Conservation (phyloP, 148 eudicot genomes). For the Rhododendron ferrugineum region DNA sequence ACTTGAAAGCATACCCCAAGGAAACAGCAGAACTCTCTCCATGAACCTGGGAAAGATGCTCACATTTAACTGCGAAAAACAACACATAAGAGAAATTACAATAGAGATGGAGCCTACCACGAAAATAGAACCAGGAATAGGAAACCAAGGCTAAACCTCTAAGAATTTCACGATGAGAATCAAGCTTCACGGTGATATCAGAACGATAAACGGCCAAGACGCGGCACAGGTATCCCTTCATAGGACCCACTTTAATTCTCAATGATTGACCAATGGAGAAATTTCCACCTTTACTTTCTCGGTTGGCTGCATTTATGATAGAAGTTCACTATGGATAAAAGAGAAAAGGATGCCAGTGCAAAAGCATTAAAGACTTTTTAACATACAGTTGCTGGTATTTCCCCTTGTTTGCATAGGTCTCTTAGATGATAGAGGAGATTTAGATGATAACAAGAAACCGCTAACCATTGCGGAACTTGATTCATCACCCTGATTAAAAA, state of each 20-base stretch:
- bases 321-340: neutral
- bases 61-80: slow-evolving; percentile 61
- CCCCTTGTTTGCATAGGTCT: slow-evolving; percentile 56
- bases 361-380: slow-evolving; percentile 4
- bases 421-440: slow-evolving; percentile 63
- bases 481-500: slow-evolving; percentile 42
- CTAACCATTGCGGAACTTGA: slow-evolving; percentile 49
- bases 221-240: slow-evolving; percentile 91
- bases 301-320: slow-evolving; percentile 33
- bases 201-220: slow-evolving; percentile 72
- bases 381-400: slow-evolving; percentile 49
- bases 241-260: slow-evolving; percentile 86
- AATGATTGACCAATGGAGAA: slow-evolving; percentile 89
- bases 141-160: slow-evolving; percentile 50
- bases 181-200: slow-evolving; percentile 85
- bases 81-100: neutral
- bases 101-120: neutral
- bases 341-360: neutral
- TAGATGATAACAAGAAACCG: slow-evolving; percentile 63
- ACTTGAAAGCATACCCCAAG: slow-evolving; percentile 34
- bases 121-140: slow-evolving; percentile 11
- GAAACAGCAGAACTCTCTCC: slow-evolving; percentile 52
- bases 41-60: slow-evolving; percentile 84
- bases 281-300: slow-evolving; percentile 50
- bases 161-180: slow-evolving; percentile 81